Evolutionary conservation across 2,329 filamentous ascomycete species (phyloP).

Genomic region (Emergomyces orientalis): DNA sequence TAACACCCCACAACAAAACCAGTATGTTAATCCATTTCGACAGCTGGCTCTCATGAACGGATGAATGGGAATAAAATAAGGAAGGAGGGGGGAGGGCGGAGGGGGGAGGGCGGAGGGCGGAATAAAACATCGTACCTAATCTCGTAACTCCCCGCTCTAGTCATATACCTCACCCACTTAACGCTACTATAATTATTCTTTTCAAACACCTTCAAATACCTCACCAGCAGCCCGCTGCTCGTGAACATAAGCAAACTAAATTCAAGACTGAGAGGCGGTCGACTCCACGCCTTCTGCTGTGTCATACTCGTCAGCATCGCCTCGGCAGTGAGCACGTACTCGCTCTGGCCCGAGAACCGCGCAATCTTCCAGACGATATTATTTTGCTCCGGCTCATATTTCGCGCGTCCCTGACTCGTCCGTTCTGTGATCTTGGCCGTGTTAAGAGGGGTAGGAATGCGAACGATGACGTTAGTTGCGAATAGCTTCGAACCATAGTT

Average conservation of each 20-base stretch:
- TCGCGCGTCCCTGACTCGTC: conserved; percentile 91
- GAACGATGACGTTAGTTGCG: conserved; percentile 88
- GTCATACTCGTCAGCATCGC: conserved; percentile 94
- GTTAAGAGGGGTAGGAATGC: conserved; percentile 92
- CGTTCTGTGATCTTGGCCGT: conserved; percentile 89
- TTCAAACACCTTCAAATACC: conserved; percentile 97
- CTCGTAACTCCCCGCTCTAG: conserved; percentile 92
- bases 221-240: conserved; percentile 79
- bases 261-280: conserved; percentile 81
- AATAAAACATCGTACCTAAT: conserved; percentile 60
- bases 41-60: not conserved
- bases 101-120: not conserved
- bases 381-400: conserved; percentile 97
- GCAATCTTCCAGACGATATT: conserved; percentile 99
- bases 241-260: conserved; percentile 98
- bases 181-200: conserved; percentile 98
- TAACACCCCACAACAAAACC: not conserved
- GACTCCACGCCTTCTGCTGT: conserved; percentile 92
- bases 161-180: conserved; percentile 99
- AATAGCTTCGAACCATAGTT: conserved; percentile 97
- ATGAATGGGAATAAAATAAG: conserved; percentile 8
- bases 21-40: not conserved
- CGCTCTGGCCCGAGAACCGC: conserved; percentile 94
- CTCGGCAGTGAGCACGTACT: conserved; percentile 90
- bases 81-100: not conserved